Percentiles rank a stretch among this genome's conserved stretches.
phyloP scores from a whole-genome alignment of 1,284 basidiomycete genomes.

The Peniophora sp. region DNA sequence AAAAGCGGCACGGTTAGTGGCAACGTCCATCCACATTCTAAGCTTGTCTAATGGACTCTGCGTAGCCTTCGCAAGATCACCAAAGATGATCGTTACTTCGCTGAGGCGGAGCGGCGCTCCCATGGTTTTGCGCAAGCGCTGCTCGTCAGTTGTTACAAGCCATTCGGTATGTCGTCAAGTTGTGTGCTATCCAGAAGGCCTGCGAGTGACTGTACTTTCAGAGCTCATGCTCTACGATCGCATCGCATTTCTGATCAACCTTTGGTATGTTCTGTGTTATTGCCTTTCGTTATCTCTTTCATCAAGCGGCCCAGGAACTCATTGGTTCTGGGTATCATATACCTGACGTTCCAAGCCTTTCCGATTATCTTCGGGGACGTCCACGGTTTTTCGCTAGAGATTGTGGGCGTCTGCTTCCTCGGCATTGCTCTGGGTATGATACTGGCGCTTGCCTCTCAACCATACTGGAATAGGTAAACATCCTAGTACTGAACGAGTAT shows the following conservation, averaged over 20 bases:
- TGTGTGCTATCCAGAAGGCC: background rate
- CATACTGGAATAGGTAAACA: constrained; percentile 52
- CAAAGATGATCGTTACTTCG: constrained; percentile 45
- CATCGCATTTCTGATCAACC: constrained; percentile 67
- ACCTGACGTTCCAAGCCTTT: constrained; percentile 67
- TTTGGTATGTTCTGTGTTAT: constrained; percentile 28
- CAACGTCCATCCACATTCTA: background rate
- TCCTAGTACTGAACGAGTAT: background rate
- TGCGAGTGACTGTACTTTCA: constrained; percentile 18
- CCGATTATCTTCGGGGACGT: constrained; percentile 58
- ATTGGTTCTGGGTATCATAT: constrained; percentile 67
- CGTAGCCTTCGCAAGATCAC: constrained; percentile 46
- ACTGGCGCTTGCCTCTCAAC: constrained; percentile 43
- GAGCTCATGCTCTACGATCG: constrained; percentile 62
- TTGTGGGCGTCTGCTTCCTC: constrained; percentile 60
- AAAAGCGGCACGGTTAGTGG: constrained; percentile 34
- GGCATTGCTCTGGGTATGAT: constrained; percentile 70
- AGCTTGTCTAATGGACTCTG: background rate
- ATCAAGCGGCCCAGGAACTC: constrained; percentile 30
- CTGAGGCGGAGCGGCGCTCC: constrained; percentile 43
- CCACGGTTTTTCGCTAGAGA: constrained; percentile 54
- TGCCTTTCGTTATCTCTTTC: background rate
- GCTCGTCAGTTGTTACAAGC: constrained; percentile 34
- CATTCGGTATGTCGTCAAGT: constrained; percentile 54
- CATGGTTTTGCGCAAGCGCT: constrained; percentile 31